Conservation (phyloP, 1,139 yeast species). For the Pichia sp. region DNA sequence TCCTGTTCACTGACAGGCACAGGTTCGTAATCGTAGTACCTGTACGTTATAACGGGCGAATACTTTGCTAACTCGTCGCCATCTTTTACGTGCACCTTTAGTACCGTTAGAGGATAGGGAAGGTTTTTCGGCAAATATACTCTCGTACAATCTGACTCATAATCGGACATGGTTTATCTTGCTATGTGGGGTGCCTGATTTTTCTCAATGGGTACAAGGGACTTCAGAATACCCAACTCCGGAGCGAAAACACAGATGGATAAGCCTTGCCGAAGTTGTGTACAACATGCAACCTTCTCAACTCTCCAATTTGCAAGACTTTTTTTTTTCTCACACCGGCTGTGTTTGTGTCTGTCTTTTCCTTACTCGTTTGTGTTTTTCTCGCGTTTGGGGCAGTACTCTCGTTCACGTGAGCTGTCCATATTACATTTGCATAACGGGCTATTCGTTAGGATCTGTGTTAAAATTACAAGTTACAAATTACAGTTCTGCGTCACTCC, state of each 20-base stretch:
- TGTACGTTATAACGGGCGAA: slow-evolving; percentile 54
- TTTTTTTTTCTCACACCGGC: no score
- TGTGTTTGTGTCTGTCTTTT: background rate
- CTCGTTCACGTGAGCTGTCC: background rate
- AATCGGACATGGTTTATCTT: slow-evolving; percentile 17
- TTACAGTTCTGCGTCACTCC: background rate
- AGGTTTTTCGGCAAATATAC: slow-evolving; percentile 50
- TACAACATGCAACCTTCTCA: no score
- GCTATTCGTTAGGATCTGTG: background rate
- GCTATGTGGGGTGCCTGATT: background rate
- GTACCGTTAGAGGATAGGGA: slow-evolving; percentile 65
- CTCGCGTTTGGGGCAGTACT: background rate
- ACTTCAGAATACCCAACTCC: background rate
- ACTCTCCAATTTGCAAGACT: no score
- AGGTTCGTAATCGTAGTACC: slow-evolving; percentile 64
- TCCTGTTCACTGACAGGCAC: slow-evolving; percentile 44
- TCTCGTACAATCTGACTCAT: slow-evolving; percentile 32
- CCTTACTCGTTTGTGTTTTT: background rate
- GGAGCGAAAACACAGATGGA: no score
- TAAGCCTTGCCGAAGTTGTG: no score
- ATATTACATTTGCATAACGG: background rate
- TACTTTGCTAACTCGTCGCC: slow-evolving; percentile 51
- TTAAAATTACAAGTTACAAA: background rate
- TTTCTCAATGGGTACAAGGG: background rate
- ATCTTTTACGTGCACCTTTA: slow-evolving; percentile 42